Evolutionary conservation across 257 asterid genomes (phyloP).

Genomic region (Echium plantagineum): DNA sequence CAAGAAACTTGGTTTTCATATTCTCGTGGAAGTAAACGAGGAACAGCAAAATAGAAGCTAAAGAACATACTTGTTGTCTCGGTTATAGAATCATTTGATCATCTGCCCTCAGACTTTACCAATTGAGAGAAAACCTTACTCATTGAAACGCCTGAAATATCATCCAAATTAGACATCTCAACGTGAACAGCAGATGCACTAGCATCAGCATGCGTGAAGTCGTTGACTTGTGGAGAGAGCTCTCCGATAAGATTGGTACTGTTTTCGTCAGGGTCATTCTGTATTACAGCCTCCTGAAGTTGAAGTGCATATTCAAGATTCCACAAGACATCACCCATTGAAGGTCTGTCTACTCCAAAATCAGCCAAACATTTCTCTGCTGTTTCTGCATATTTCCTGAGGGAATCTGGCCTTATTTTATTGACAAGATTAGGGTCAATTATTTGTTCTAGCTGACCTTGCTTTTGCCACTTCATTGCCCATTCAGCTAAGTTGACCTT

Average conservation of each 20-base stretch:
- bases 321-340: slow-evolving; percentile 18
- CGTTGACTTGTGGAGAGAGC: slow-evolving; percentile 42
- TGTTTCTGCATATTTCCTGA: slow-evolving; percentile 12
- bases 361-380: slow-evolving; percentile 17
- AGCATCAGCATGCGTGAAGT: slow-evolving; percentile 22
- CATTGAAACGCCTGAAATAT: slow-evolving; percentile 54
- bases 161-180: slow-evolving; percentile 36
- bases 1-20: neutral
- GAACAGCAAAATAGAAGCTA: neutral
- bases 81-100: slow-evolving; percentile 4
- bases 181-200: slow-evolving; percentile 22
- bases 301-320: slow-evolving; percentile 15
- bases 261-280: slow-evolving; percentile 57
- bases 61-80: neutral
- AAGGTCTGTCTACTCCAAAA: slow-evolving; percentile 13
- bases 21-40: neutral
- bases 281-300: slow-evolving; percentile 22
- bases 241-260: slow-evolving; percentile 51
- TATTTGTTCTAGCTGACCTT: slow-evolving; percentile 3
- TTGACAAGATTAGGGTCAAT: slow-evolving; percentile 5
- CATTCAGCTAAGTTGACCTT: slow-evolving; percentile 14
- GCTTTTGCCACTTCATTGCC: slow-evolving; percentile 9
- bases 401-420: slow-evolving; percentile 2
- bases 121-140: slow-evolving; percentile 69
- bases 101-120: slow-evolving; percentile 67